Evolutionary conservation across 1,139 yeast species (phyloP), one percentile per base, ranked within the genome.

Genomic region (Pichia inconspicua): DNA sequence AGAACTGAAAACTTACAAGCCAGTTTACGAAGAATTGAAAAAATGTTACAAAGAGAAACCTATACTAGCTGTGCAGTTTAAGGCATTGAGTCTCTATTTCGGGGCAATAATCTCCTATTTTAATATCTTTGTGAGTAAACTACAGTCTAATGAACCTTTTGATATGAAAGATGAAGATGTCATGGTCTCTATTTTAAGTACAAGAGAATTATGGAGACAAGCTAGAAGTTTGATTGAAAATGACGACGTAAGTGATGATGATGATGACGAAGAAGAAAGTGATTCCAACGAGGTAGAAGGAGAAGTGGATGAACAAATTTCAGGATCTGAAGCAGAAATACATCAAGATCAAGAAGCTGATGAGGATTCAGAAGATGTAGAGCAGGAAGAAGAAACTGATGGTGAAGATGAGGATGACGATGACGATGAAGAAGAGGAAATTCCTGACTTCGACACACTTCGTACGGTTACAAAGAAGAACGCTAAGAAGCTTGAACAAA

Each of bases 131-230:
- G 66, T 77, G 40, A 80, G 79, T 37, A 72, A 77, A 40, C 66
- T 83, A 49, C 70, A 70, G 40, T 71, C 71, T 40, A 78, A 73
- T 5, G 84, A 80, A 47, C 73, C 74, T 9, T 80, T 82, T 58
- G 72, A 82, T 31, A 80, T 90, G 83, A 88, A 85, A 58, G 94
- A 86, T 49, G 90, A 84, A 57, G 86, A 92, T 2, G 84, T 90
- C 2, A 89, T 90, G 96, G 90, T 86, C 59, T 76, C 84, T 32
- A 83, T 90, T 41, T 71, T 90, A 50, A 80, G 84, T 48, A 74
- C 92, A 3, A 75, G 94, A 56, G 96, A 89, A 62, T 75, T 85
- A n/a, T 90, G 97, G 96, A 77, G 94, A 62, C 90, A 83, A 58
- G 90, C 88, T 3, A 72, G 64, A 45, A 78, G 69, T 49, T 63